Percentiles rank a stretch among this genome's conserved stretches.
Evolutionary conservation across 2,329 filamentous ascomycete genomes (phyloP).

Genomic region (Aspergillus sp.): DNA sequence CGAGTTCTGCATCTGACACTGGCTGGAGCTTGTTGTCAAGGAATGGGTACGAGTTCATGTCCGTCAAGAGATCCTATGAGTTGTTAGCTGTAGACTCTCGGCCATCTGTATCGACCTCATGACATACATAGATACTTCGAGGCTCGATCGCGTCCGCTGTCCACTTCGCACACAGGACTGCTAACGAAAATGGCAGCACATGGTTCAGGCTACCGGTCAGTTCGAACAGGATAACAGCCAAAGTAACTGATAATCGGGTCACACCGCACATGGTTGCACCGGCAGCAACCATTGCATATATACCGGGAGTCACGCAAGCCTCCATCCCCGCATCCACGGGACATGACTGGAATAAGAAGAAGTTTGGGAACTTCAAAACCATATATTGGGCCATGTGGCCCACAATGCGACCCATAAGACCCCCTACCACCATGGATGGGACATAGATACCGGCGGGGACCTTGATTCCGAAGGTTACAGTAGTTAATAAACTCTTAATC

Average conservation of each 20-base stretch:
- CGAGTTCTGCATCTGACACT: conserved; percentile 80
- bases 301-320: conserved; percentile 89
- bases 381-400: conserved; percentile 81
- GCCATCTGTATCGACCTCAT: background rate
- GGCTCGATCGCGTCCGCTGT: conserved; percentile 93
- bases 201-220: conserved; percentile 92
- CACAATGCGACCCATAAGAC: conserved; percentile 80
- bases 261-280: conserved; percentile 98
- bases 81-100: conserved; percentile 11
- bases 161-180: conserved; percentile 95
- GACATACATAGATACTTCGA: conserved; percentile 77
- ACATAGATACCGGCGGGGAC: conserved; percentile 96
- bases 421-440: conserved; percentile 96
- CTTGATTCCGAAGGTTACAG: conserved; percentile 93
- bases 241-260: conserved; percentile 83
- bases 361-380: conserved; percentile 68
- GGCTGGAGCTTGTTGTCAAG: conserved; percentile 95
- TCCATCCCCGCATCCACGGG: conserved; percentile 62
- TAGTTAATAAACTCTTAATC: conserved; percentile 83
- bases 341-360: conserved; percentile 70
- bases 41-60: conserved; percentile 96
- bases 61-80: conserved; percentile 74
- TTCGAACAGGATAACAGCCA: conserved; percentile 94
- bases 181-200: conserved; percentile 87
- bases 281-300: conserved; percentile 90